Evolutionary conservation across 192 early-diverging fungal genomes (phyloP), one percentile per base, ranked within the genome.

Genomic region (Gryganskiella cystojenkinii): DNA sequence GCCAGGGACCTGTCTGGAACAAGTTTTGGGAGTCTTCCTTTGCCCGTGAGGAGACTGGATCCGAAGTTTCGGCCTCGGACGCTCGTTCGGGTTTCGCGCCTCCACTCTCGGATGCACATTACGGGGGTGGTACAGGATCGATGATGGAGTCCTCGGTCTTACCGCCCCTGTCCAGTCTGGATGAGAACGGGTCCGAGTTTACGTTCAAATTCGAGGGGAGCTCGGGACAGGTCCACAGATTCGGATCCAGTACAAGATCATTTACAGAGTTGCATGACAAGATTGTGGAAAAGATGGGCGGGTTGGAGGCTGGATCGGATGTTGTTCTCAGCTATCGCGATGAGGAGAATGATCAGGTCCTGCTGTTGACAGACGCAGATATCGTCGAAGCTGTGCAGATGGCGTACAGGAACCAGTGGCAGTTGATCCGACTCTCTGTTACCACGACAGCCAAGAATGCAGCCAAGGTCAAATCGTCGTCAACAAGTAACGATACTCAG

Each of bases 311-410:
- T 24, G 61, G 53, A 2, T 30, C 11, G 19, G 80, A 75, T n/a
- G 53, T 81, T 24, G 60, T 61, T 19, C 17, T 81, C 44, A 81
- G 80, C 40, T 98, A 96, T 56, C 81, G 92, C 54, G 95, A 97
- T 71, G 95, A 97, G 42, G 95, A 97, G 33, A 90, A 88, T 35
- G 95, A 97, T 75, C 63, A 83, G 52, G 91, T 97, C 9, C 80
- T 90, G 54, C 83, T 97, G 40, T 81, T 85, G 20, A 75, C 83
- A 10, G 87, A 91, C 34, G 74, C 85, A 1, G 95, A 95, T 71
- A 79, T 97, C 45, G 80, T 83, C 28, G 93, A 95, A 42, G 95
- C 95, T 15, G 90, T 95, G 3, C 64, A 80, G 13, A 84, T 94
- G 82, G 93, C 95, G 15, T 56, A 33, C 20, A 42, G 70, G 6